Conservation (phyloP, 495 filamentous ascomycete genomes). For the Penicillium simplicissimum region DNA sequence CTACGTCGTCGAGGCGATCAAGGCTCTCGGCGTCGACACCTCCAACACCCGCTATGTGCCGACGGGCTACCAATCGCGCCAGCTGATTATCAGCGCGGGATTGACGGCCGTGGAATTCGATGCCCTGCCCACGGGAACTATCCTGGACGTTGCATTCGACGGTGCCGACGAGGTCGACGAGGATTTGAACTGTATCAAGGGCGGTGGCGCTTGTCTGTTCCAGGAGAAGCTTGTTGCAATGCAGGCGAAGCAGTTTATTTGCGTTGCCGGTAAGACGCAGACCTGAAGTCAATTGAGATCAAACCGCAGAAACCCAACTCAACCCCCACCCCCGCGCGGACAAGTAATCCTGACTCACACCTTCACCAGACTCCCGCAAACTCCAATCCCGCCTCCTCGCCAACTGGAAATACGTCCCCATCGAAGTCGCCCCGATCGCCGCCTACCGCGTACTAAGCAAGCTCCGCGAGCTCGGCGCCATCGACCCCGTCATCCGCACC, state of each 20-base stretch:
- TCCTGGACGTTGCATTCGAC: constrained; percentile 85
- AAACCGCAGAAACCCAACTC: no score
- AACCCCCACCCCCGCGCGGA: no score
- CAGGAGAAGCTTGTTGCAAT: constrained; percentile 96
- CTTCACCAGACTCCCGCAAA: constrained; percentile 74
- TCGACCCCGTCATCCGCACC: constrained; percentile 65
- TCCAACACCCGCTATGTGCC: constrained; percentile 78
- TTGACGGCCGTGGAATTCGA: constrained; percentile 78
- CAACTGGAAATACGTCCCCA: constrained; percentile 80
- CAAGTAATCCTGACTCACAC: constrained; percentile 3
- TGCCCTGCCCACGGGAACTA: constrained; percentile 56
- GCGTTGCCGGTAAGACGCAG: constrained; percentile 75
- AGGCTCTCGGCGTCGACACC: constrained; percentile 60
- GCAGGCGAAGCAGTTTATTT: constrained; percentile 83
- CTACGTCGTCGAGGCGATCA: constrained; percentile 94
- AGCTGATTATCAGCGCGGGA: constrained; percentile 75
- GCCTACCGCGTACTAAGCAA: constrained; percentile 67
- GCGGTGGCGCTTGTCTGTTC: constrained; percentile 93
- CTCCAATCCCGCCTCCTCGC: constrained; percentile 74
- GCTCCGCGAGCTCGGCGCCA: constrained; percentile 68
- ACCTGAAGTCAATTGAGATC: background rate
- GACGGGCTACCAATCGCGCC: constrained; percentile 85
- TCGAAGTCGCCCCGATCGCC: constrained; percentile 88
- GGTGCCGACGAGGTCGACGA: constrained; percentile 97
- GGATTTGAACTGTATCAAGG: constrained; percentile 95